These are phyloP conservation scores for Peronospora farinosa DNA, from an alignment of 352 stramenopile genomes.

Conservation along the genomic window DNA sequence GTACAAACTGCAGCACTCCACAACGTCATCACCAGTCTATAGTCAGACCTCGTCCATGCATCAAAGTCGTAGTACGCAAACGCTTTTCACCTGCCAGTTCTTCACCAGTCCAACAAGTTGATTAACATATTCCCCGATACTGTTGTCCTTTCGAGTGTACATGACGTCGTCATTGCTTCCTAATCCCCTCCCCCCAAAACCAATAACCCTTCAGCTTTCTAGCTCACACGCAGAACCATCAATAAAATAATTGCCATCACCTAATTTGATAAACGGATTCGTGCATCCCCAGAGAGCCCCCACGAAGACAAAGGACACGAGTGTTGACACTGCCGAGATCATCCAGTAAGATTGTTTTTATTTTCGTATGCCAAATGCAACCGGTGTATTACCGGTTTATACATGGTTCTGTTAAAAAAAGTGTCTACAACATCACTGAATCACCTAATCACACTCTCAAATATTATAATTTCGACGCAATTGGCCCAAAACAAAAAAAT, in stretches of 20 bases:
- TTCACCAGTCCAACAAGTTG: conserved; percentile 43
- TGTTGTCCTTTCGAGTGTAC: conserved; percentile 65
- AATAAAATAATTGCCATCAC: conserved; percentile 16
- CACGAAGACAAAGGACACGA: conserved; percentile 78
- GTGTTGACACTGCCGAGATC: conserved; percentile 21
- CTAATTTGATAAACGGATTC: conserved; percentile 80
- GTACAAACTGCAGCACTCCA: conserved; percentile 46
- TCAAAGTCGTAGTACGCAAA: not conserved
- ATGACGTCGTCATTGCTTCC: conserved; percentile 42
- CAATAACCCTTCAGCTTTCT: not conserved
- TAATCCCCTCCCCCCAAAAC: conserved; percentile 7
- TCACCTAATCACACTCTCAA: too few species aligned
- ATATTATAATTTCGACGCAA: too few species aligned
- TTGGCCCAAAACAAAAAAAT: too few species aligned
- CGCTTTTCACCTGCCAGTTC: conserved; percentile 62
- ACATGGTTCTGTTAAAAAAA: too few species aligned
- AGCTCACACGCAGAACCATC: not conserved
- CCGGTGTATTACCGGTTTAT: too few species aligned
- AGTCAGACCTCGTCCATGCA: not conserved
- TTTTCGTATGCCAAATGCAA: too few species aligned
- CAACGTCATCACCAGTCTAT: not conserved
- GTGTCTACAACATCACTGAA: too few species aligned
- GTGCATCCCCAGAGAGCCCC: conserved; percentile 84
- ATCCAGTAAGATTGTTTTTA: too few species aligned
- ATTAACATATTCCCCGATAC: conserved; percentile 35